These are phyloP conservation scores for Acanthochlamys bracteata DNA, from an alignment of 106 monocot species.

Conservation along the genomic window DNA sequence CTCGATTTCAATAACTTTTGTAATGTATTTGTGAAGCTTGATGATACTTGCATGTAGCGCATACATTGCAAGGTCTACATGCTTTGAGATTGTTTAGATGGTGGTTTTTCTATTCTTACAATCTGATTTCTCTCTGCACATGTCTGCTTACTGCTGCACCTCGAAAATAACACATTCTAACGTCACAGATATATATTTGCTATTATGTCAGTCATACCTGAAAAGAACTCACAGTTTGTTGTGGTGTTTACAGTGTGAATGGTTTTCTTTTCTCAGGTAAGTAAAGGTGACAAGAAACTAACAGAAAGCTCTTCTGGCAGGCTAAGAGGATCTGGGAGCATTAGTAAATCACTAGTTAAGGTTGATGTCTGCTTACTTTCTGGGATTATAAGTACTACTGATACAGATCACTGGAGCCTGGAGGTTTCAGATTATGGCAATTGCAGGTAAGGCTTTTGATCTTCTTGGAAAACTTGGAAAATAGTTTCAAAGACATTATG, in stretches of 20 bases:
- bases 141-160: background rate
- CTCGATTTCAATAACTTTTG: slow-evolving; percentile 2
- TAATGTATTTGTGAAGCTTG: background rate
- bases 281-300: slow-evolving; percentile 28
- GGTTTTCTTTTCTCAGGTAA: slow-evolving; percentile 26
- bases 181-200: background rate
- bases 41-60: background rate
- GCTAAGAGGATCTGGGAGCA: slow-evolving; percentile 19
- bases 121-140: background rate
- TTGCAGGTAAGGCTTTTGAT: no score
- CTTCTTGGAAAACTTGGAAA: no score
- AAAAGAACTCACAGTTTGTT: background rate
- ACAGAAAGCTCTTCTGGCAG: slow-evolving; percentile 33
- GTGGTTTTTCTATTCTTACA: background rate
- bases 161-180: background rate
- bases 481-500: no score
- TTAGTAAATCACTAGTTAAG: slow-evolving; percentile 46
- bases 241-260: background rate
- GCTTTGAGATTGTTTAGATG: background rate
- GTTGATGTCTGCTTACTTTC: slow-evolving; percentile 28
- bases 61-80: background rate
- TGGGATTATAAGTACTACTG: no score
- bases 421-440: no score
- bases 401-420: no score
- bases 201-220: background rate